Evolutionary conservation across 2,329 filamentous ascomycete species (phyloP), one percentile per base, ranked within the genome.

Genomic region (Cladophialophora bantiana): DNA sequence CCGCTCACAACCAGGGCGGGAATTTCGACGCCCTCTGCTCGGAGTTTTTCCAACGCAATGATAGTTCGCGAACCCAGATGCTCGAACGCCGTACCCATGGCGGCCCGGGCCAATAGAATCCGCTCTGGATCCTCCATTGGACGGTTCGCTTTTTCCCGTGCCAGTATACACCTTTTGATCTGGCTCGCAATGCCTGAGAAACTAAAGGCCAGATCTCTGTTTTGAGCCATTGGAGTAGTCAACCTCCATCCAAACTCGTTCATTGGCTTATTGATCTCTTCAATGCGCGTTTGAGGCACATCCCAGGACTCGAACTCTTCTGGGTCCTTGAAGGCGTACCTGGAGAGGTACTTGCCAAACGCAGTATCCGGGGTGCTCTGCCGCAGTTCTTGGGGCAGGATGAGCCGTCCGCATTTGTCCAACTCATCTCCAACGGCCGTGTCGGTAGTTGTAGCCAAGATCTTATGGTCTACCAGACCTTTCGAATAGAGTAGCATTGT

Each of bases 341-440:
- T 72, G 75, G 98, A 94, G 18, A 99, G 85, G 18, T 90, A 78
- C 34, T 88, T 88, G 3, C 90, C 95, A 80, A 96, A 98, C 84
- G 93, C 93, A 61, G 92, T 89, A 72, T 86, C 86, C 50, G 82
- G 83, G 42, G 83, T 82, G 0, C 77, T 76, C 18, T 83, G 79
- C 26, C 94, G 77, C 2, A 89, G 70, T 0, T 83, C 77, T 0
- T 79, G 32, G 0, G 94, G 94, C 0, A 98, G 79, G 65, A 97
- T 87, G 15, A 85, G 83, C 55, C 95, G 88, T 7, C 92, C 93
- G 65, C 88, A 85, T 79, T 98, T 97, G 82, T 99, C 95, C 38
- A 99, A 82, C 73, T 91, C 88, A 78, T 97, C 92, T 57, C 95
- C 95, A 66, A 97, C 82, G n/a, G 95, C 93, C 69, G 94, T 89